These are phyloP conservation scores for Venturia nashicola DNA, from an alignment of 2,329 filamentous ascomycete genomes.

Conservation along the genomic window DNA sequence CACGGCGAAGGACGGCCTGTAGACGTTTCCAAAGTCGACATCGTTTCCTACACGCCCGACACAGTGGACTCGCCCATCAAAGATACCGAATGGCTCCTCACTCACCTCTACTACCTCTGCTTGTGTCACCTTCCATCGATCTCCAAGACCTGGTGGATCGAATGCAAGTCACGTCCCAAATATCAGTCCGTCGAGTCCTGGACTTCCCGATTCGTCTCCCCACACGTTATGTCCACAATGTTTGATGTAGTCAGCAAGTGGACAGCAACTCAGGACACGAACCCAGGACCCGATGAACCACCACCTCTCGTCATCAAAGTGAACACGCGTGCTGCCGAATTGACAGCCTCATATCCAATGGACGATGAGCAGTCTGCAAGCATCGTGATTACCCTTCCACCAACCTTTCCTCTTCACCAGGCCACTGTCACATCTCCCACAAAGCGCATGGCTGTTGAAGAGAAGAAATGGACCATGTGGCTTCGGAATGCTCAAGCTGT, in stretches of 20 bases:
- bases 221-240: constrained; percentile 52
- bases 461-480: constrained; percentile 90
- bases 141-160: constrained; percentile 75
- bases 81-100: constrained; percentile 70
- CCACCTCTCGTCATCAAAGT: constrained; percentile 54
- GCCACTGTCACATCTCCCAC: constrained; percentile 60
- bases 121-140: constrained; percentile 67
- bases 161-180: constrained; percentile 67
- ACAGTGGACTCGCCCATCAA: constrained; percentile 49
- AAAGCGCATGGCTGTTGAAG: constrained; percentile 78
- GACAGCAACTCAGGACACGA: constrained; percentile 34
- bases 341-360: constrained; percentile 73
- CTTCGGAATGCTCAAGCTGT: constrained; percentile 78
- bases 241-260: constrained; percentile 58
- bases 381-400: constrained; percentile 70
- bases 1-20: constrained; percentile 62
- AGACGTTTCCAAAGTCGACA: constrained; percentile 57
- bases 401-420: constrained; percentile 69
- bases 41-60: constrained; percentile 48
- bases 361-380: constrained; percentile 68
- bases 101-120: constrained; percentile 74
- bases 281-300: constrained; percentile 29
- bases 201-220: constrained; percentile 75
- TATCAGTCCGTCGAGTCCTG: constrained; percentile 68
- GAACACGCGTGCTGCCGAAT: constrained; percentile 57